Evolutionary conservation across 352 stramenopile species (phyloP), one percentile per base, ranked within the genome.

Genomic region (Pythium coloratum): DNA sequence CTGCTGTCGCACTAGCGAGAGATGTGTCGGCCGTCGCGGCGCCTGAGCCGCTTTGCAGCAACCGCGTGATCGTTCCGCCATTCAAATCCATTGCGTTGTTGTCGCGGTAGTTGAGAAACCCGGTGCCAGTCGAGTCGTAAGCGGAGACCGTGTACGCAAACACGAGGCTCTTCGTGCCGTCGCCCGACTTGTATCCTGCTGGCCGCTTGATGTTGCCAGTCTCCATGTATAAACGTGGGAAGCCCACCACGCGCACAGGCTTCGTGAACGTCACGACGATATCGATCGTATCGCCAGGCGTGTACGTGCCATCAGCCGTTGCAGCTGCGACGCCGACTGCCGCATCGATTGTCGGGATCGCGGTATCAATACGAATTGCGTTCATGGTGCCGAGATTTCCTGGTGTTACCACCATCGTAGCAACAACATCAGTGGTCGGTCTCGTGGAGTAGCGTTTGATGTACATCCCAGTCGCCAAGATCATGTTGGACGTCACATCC

Each of bases 231-330:
- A 95, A 54, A 9, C 84, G 74, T 7, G 88, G 88, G 18, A 89
- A 89, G 1, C 84, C 86, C 0, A 61, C 69, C 20, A 95, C 86
- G 0, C 55, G 69, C 0, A 95, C 88, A n/a, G 83, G 75, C 51
- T 92, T 92, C 0, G 84, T 94, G 70, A 95, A 95, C 24, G 80
- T 81, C 24, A 95, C 65, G 13, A 80, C 63, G 36, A 95, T 77
- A 9, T 76, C 67, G 12, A 95, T 80, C 5, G 66, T 71, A 56
- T 94, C 86, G 26, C 88, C 88, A 12, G 88, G 82, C 8, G 81
- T 81, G 55, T 92, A 95, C 6, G 84, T 71, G 6, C 82, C 84
- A 34, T 90, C 75, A 5, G 63, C 78, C 0, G 80, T 81, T 2
- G 56, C 56, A 12, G 76, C 76, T 0, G 76, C 88, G 9, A 94